A percentile compares a stretch with the other conserved stretches of the same genome.
Evolutionary conservation across 106 monocot genomes (phyloP).

Genomic region (Allium fistulosum): DNA sequence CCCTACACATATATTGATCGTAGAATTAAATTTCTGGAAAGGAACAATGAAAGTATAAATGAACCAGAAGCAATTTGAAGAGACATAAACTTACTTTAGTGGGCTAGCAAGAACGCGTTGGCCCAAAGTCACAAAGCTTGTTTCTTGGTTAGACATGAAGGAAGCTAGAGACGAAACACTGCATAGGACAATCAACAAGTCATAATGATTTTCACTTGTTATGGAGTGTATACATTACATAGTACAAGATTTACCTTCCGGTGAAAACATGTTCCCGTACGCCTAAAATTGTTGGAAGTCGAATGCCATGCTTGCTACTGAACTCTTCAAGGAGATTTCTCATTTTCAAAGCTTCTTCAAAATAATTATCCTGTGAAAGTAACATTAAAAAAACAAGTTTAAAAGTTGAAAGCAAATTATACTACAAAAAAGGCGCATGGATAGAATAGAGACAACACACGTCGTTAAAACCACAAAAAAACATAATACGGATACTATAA

Average conservation of each 20-base stretch:
- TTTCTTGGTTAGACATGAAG: constrained; percentile 94
- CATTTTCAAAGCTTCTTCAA: constrained; percentile 92
- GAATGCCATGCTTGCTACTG: constrained; percentile 46
- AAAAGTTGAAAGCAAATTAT: not conserved
- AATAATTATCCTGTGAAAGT: constrained; percentile 66
- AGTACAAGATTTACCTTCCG: constrained; percentile 40
- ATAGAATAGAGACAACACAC: too few species aligned
- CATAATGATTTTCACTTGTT: too few species aligned
- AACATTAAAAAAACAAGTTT: not conserved
- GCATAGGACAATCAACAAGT: not conserved
- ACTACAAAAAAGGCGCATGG: too few species aligned
- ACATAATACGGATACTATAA: too few species aligned
- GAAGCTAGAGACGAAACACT: constrained; percentile 92
- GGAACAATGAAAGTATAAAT: too few species aligned
- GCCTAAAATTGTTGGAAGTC: constrained; percentile 66
- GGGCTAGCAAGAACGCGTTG: constrained; percentile 84
- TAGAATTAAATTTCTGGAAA: not conserved
- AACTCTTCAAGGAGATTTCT: constrained; percentile 94
- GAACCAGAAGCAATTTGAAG: not conserved
- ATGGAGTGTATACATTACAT: too few species aligned
- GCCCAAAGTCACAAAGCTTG: constrained; percentile 84
- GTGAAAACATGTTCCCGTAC: constrained; percentile 86
- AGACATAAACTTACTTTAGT: constrained; percentile 50
- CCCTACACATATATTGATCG: constrained; percentile 26
- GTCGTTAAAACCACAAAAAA: too few species aligned